Percentiles rank a stretch among this genome's conserved stretches.
phyloP scores from a whole-genome alignment of 1,284 basidiomycete species.

The Agroathelia rolfsii region DNA sequence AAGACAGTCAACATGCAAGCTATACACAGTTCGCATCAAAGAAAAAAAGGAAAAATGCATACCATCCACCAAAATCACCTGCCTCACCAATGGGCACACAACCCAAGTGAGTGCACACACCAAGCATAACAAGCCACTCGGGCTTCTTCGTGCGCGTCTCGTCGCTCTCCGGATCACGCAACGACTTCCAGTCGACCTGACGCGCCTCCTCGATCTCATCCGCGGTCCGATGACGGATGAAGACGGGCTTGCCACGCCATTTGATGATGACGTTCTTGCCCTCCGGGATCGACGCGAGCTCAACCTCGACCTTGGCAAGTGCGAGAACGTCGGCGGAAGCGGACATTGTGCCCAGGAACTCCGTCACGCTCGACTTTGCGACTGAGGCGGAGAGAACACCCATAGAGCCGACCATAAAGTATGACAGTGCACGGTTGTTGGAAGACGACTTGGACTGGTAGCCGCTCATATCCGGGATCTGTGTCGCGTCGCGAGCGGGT shows the following conservation, averaged over 20 bases:
- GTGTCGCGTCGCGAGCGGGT: constrained; percentile 49
- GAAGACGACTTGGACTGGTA: constrained; percentile 71
- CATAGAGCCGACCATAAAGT: constrained; percentile 96
- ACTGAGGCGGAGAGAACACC: constrained; percentile 91
- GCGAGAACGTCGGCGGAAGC: constrained; percentile 98
- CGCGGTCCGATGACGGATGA: constrained; percentile 93
- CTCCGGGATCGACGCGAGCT: constrained; percentile 86
- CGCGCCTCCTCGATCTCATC: constrained; percentile 94
- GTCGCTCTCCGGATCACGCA: constrained; percentile 92
- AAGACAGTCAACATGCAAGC: no score
- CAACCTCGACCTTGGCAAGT: constrained; percentile 96
- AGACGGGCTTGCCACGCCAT: constrained; percentile 99
- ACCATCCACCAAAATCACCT: constrained; percentile 97
- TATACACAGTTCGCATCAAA: no score
- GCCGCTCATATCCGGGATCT: constrained; percentile 83
- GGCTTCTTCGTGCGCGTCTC: constrained; percentile 86
- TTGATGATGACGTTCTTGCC: constrained; percentile 98
- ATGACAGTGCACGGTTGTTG: constrained; percentile 80
- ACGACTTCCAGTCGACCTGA: constrained; percentile 70
- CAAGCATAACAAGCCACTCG: constrained; percentile 97
- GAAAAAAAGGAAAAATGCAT: constrained; percentile 18
- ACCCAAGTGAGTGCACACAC: constrained; percentile 97
- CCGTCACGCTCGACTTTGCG: constrained; percentile 89
- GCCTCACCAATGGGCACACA: constrained; percentile 99
- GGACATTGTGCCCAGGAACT: constrained; percentile 93